Percentiles rank a stretch among this genome's conserved stretches.
These are phyloP conservation scores for Dionaea muscipula DNA, from an alignment of 179 eudicot genomes.

Conservation along the genomic window DNA sequence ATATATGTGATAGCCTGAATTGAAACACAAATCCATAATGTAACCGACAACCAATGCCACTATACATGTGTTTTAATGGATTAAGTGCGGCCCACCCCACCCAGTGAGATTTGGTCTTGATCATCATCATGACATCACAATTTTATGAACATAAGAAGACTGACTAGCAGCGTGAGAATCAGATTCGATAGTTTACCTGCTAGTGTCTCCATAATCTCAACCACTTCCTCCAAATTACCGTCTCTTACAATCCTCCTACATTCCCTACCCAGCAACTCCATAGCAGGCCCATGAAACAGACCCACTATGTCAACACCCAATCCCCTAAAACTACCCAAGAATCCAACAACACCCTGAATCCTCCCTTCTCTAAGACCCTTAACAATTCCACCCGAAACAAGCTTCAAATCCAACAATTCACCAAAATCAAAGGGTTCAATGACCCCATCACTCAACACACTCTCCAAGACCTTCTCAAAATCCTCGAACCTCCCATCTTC, in stretches of 20 bases:
- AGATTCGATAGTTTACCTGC: slow-evolving; percentile 25
- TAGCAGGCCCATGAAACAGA: slow-evolving; percentile 38
- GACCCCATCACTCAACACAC: slow-evolving; percentile 21
- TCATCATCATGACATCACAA: background rate
- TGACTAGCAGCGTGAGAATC: background rate
- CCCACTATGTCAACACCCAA: slow-evolving; percentile 39
- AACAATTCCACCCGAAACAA: slow-evolving; percentile 30
- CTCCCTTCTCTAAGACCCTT: slow-evolving; percentile 32
- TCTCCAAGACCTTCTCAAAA: slow-evolving; percentile 38
- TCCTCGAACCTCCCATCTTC: slow-evolving; percentile 43
- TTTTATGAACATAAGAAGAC: background rate
- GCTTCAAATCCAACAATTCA: slow-evolving; percentile 23
- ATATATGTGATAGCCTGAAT: no score
- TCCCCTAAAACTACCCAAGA: slow-evolving; percentile 26
- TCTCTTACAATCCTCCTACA: slow-evolving; percentile 18
- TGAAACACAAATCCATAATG: no score
- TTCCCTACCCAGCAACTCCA: slow-evolving; percentile 29
- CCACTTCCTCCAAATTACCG: slow-evolving; percentile 35
- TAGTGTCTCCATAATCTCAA: slow-evolving; percentile 41
- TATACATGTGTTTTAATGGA: no score
- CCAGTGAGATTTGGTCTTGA: no score
- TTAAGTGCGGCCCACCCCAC: no score
- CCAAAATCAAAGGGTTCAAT: slow-evolving; percentile 17
- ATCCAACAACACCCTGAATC: slow-evolving; percentile 22
- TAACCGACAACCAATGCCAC: no score